Percentiles rank a stretch among this genome's conserved stretches.
These are phyloP conservation scores for Tripterygium wilfordii DNA, from an alignment of 177 flowering plant species.

Conservation along the genomic window DNA sequence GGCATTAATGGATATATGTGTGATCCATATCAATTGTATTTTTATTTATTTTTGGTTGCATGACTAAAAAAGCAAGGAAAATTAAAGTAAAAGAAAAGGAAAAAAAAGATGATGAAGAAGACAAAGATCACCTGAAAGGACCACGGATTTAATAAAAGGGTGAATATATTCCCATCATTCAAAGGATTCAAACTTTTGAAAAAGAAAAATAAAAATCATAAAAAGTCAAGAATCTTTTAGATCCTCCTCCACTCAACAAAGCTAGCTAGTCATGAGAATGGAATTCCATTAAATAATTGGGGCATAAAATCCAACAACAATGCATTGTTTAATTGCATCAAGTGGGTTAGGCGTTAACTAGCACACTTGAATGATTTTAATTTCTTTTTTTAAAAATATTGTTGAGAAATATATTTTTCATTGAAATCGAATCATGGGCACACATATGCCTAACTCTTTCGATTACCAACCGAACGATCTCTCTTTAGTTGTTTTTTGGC, in stretches of 20 bases:
- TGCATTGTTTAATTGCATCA: slow-evolving; percentile 10
- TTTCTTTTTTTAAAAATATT: too few species aligned
- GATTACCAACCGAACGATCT: too few species aligned
- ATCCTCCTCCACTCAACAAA: slow-evolving; percentile 11
- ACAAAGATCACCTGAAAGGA: not conserved
- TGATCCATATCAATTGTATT: too few species aligned
- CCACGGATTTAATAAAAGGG: not conserved
- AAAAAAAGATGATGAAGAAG: not conserved
- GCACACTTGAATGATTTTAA: too few species aligned
- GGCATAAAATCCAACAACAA: slow-evolving; percentile 25
- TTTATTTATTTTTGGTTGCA: too few species aligned
- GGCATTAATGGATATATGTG: too few species aligned
- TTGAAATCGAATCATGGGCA: too few species aligned
- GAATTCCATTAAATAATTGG: slow-evolving; percentile 6
- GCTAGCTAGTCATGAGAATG: slow-evolving; percentile 8
- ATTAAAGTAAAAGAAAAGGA: not conserved
- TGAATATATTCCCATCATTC: slow-evolving; percentile 3
- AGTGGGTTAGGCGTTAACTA: slow-evolving; percentile 22
- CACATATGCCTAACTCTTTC: too few species aligned
- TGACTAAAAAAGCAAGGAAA: not conserved
- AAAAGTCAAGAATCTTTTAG: slow-evolving; percentile 22
- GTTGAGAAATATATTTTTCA: too few species aligned
- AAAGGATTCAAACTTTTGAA: slow-evolving; percentile 19
- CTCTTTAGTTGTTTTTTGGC: too few species aligned
- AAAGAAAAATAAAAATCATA: slow-evolving; percentile 4